Evolutionary conservation across 306 rosid genomes (phyloP).

Genomic region (Arachis hypogaea): DNA sequence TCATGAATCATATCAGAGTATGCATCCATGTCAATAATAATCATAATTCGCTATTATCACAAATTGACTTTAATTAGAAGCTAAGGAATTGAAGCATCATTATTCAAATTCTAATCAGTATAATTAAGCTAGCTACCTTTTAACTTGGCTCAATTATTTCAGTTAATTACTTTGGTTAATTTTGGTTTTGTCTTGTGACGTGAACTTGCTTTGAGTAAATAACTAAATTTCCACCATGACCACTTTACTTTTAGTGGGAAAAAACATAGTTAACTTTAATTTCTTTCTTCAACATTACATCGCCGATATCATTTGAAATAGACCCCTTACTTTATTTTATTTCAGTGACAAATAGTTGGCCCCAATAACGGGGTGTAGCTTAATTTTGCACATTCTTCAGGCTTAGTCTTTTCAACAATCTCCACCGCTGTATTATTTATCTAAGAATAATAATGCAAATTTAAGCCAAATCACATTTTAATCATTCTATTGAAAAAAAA

Average conservation of each 20-base stretch:
- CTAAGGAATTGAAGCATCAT: slow-evolving; percentile 6
- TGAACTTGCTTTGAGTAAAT: slow-evolving; percentile 16
- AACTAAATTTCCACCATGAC: background rate
- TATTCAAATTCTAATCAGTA: background rate
- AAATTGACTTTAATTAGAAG: slow-evolving; percentile 36
- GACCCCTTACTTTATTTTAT: no score
- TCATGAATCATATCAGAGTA: background rate
- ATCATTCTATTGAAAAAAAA: background rate
- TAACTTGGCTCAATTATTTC: background rate
- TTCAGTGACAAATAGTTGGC: background rate
- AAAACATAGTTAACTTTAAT: slow-evolving; percentile 18
- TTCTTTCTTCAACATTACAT: slow-evolving; percentile 40
- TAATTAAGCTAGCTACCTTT: background rate
- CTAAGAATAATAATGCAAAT: no score
- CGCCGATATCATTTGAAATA: slow-evolving; percentile 27
- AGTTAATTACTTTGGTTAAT: background rate
- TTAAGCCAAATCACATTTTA: background rate
- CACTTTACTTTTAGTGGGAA: slow-evolving; percentile 33
- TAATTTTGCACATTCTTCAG: slow-evolving; percentile 16
- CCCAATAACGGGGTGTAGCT: background rate
- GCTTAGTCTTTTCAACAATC: background rate
- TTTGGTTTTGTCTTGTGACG: slow-evolving; percentile 10
- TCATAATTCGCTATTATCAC: background rate
- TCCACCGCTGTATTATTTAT: no score
- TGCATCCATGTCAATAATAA: slow-evolving; percentile 6